phyloP scores from a whole-genome alignment of 2,329 filamentous ascomycete species.

The Fusarium poae region DNA sequence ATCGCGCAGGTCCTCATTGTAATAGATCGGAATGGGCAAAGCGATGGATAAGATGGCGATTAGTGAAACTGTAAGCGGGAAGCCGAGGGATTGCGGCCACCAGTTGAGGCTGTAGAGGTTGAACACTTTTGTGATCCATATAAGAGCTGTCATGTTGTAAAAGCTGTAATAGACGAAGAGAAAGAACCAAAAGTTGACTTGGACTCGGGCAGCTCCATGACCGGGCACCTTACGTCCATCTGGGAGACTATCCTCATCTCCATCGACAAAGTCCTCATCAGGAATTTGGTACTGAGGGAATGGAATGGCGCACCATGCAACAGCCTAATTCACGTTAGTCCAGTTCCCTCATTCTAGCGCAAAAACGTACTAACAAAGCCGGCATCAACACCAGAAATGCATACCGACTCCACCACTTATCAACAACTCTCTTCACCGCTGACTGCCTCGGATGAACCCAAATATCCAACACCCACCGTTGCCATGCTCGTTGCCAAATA shows the following conservation, averaged over 20 bases:
- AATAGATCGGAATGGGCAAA: conserved; percentile 71
- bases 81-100: conserved; percentile 75
- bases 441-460: conserved; percentile 72
- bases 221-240: conserved; percentile 64
- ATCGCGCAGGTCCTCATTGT: conserved; percentile 64
- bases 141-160: conserved; percentile 75
- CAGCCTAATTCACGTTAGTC: conserved; percentile 59
- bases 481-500: conserved; percentile 53
- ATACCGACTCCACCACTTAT: conserved; percentile 75
- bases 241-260: conserved; percentile 48
- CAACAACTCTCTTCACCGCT: conserved; percentile 69
- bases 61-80: conserved; percentile 72
- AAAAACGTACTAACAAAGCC: conserved; percentile 65
- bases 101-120: conserved; percentile 79
- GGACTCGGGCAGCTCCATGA: conserved; percentile 72
- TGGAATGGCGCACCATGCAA: conserved; percentile 74
- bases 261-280: conserved; percentile 60
- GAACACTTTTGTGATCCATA: conserved; percentile 80
- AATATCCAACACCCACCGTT: conserved; percentile 62
- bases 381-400: conserved; percentile 71
- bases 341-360: not conserved
- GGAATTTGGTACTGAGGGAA: conserved; percentile 72
- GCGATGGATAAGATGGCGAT: conserved; percentile 72
- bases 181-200: conserved; percentile 80
- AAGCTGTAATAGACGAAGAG: conserved; percentile 77